Percentiles rank a stretch among this genome's conserved stretches.
phyloP scores from a whole-genome alignment of 768 basidiomycete species.

The Pleurotus pulmonarius region DNA sequence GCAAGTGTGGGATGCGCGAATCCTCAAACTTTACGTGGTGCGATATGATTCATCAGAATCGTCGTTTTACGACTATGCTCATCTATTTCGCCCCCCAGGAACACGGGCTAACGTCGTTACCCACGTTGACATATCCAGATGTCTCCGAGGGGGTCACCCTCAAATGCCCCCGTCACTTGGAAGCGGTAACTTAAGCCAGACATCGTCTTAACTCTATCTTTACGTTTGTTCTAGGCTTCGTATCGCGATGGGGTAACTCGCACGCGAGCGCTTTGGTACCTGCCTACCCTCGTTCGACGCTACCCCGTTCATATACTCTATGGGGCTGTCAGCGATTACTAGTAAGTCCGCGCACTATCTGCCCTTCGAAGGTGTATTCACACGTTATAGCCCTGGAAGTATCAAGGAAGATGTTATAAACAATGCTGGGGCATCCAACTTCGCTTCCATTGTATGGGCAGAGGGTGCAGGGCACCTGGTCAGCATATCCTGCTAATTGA shows the following conservation, averaged over 20 bases:
- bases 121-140: constrained; percentile 39
- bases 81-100: constrained; percentile 28
- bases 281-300: constrained; percentile 25
- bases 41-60: constrained; percentile 5
- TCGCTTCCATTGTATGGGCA: constrained; percentile 34
- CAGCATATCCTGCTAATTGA: constrained; percentile 7
- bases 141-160: constrained; percentile 44
- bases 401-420: constrained; percentile 34
- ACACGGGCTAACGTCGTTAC: constrained; percentile 36
- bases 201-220: background rate
- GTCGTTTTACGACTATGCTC: too few relatives aligned
- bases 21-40: constrained; percentile 40
- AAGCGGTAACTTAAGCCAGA: constrained; percentile 30
- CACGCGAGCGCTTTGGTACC: constrained; percentile 27
- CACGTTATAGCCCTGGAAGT: constrained; percentile 21
- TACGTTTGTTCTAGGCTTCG: constrained; percentile 22
- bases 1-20: constrained; percentile 47
- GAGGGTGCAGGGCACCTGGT: constrained; percentile 40
- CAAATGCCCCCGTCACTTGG: constrained; percentile 42
- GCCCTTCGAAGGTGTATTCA: background rate
- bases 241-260: constrained; percentile 35
- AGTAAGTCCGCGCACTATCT: constrained; percentile 22
- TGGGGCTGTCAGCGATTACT: constrained; percentile 40
- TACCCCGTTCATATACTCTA: constrained; percentile 44
- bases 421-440: constrained; percentile 26